Conservation (phyloP, 2,329 filamentous ascomycete species). For the Epicoccum nigrum region DNA sequence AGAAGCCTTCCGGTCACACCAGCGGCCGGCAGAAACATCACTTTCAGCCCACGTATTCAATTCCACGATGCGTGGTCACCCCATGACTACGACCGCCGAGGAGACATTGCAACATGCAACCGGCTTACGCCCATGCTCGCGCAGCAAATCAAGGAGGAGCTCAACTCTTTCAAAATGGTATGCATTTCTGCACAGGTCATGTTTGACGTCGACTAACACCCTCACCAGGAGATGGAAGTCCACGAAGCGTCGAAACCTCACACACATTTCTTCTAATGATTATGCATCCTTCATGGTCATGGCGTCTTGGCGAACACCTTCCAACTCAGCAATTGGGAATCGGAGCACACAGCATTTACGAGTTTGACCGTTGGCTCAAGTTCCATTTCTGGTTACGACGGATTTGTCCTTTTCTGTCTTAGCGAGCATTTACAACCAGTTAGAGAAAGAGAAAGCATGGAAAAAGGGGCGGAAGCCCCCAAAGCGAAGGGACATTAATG, state of each 20-base stretch:
- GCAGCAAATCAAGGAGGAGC: conserved; percentile 98
- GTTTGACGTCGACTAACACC: conserved; percentile 48
- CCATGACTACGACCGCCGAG: conserved; percentile 92
- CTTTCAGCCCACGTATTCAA: conserved; percentile 89
- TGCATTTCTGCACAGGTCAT: conserved; percentile 33
- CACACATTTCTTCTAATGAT: conserved; percentile 96
- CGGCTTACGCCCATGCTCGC: conserved; percentile 94
- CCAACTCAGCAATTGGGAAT: conserved; percentile 43
- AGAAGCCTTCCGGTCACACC: conserved; percentile 84
- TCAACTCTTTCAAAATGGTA: conserved; percentile 99
- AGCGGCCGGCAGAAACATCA: conserved; percentile 66
- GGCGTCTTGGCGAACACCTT: conserved; percentile 51
- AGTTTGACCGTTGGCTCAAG: conserved; percentile 46
- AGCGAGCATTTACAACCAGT: conserved; percentile 49
- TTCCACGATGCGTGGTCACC: conserved; percentile 97
- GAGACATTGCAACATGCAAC: conserved; percentile 97
- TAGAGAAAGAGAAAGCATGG: conserved; percentile 40
- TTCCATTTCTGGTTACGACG: conserved; percentile 51
- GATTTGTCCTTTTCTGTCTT: conserved; percentile 49
- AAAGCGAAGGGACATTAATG: conserved; percentile 30
- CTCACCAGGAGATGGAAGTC: conserved; percentile 94
- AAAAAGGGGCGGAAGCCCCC: conserved; percentile 23
- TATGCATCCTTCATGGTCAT: conserved; percentile 50
- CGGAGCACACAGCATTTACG: conserved; percentile 49
- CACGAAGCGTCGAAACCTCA: conserved; percentile 99